Evolutionary conservation across 1,284 basidiomycete genomes (phyloP).

Genomic region (Fomitopsis schrenkii): DNA sequence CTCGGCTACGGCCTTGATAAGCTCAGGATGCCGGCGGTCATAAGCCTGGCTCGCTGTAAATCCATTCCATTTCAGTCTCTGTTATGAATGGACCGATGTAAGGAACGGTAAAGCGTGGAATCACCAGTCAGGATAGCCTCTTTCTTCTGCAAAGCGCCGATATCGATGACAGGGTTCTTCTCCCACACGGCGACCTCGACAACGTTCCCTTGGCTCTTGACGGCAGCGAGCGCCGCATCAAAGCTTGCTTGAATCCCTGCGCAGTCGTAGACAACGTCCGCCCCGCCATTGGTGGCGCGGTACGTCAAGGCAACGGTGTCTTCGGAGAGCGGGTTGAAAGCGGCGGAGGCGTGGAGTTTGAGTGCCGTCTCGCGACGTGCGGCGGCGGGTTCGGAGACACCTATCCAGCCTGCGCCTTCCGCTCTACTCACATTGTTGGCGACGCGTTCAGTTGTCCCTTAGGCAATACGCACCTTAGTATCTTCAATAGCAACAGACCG

Average conservation of each 20-base stretch:
- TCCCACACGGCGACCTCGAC: slow-evolving; percentile 29
- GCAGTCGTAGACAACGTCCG: slow-evolving; percentile 30
- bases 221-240: slow-evolving; percentile 21
- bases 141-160: slow-evolving; percentile 23
- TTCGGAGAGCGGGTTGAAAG: slow-evolving; percentile 17
- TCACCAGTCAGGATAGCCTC: slow-evolving; percentile 24
- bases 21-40: slow-evolving; percentile 22
- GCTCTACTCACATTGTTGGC: slow-evolving; percentile 2
- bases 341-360: slow-evolving; percentile 23
- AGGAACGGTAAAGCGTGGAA: too few relatives aligned
- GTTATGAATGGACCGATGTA: too few relatives aligned
- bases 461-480: slow-evolving; percentile 10
- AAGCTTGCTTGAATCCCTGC: slow-evolving; percentile 26
- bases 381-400: slow-evolving; percentile 27
- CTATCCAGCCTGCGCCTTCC: slow-evolving; percentile 20
- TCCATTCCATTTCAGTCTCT: not conserved
- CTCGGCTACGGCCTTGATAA: slow-evolving; percentile 24
- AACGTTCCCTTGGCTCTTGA: slow-evolving; percentile 25
- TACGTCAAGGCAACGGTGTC: slow-evolving; percentile 17
- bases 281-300: slow-evolving; percentile 24
- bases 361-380: slow-evolving; percentile 23
- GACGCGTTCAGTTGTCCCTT: not conserved
- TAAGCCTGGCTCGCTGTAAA: slow-evolving; percentile 20
- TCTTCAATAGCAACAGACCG: slow-evolving; percentile 23
- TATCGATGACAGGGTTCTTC: slow-evolving; percentile 19